phyloP scores from a whole-genome alignment of 306 rosid species.

The Sophora flavescens region DNA sequence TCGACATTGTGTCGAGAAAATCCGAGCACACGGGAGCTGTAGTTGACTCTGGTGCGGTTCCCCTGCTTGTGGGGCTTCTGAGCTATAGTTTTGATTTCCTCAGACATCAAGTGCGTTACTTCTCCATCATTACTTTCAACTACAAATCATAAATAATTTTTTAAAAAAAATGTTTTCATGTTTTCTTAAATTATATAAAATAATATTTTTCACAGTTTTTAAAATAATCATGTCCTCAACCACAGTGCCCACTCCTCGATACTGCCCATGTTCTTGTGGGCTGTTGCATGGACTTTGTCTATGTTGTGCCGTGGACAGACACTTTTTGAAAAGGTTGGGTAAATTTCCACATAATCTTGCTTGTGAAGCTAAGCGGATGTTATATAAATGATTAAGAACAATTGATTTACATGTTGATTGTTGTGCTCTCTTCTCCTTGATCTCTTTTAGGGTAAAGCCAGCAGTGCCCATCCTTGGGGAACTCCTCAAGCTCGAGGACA shows the following conservation, averaged over 20 bases:
- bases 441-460: constrained; percentile 70
- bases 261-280: constrained; percentile 60
- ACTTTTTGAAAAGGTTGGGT: constrained; percentile 64
- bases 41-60: no score
- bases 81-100: no score
- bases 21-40: no score
- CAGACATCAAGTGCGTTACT: no score
- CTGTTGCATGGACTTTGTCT: constrained; percentile 75
- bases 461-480: constrained; percentile 63
- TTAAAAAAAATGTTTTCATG: no score
- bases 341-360: not conserved
- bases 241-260: constrained; percentile 67
- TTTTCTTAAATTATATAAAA: no score
- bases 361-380: not conserved
- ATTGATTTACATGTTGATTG: not conserved
- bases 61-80: no score
- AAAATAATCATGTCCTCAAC: no score
- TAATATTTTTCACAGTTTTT: no score
- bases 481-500: constrained; percentile 50
- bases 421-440: constrained; percentile 3
- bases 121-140: no score
- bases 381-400: not conserved
- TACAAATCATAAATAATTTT: no score
- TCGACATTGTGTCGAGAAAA: no score
- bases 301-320: constrained; percentile 70